Percentiles rank a stretch among this genome's conserved stretches.
These are phyloP conservation scores for Solanum boliviense DNA, from an alignment of 257 asterid species.

Conservation along the genomic window DNA sequence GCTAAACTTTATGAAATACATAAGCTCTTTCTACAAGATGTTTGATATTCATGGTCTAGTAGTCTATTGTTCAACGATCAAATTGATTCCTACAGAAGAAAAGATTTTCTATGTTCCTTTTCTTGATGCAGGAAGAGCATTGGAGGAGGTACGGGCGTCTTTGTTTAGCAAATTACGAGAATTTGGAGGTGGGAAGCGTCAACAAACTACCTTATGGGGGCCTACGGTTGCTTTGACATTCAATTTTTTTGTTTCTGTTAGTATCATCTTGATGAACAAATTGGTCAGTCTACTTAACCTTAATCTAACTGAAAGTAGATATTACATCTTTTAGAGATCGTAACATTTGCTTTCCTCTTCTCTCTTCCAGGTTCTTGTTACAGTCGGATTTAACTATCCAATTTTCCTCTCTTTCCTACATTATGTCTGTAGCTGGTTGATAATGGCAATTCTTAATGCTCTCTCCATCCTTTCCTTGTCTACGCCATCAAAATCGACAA, in stretches of 20 bases:
- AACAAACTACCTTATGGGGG: conserved; percentile 53
- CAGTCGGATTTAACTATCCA: conserved; percentile 81
- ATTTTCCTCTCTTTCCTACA: conserved; percentile 86
- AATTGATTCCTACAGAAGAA: background rate
- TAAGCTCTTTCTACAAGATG: background rate
- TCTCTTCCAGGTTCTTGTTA: conserved; percentile 72
- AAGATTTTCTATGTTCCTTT: background rate
- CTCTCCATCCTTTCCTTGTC: conserved; percentile 73
- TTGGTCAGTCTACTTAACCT: conserved; percentile 38
- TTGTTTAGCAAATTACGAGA: conserved; percentile 54
- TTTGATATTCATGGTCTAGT: background rate
- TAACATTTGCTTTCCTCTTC: background rate
- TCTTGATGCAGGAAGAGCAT: conserved; percentile 52
- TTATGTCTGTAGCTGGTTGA: conserved; percentile 79
- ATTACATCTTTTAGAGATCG: background rate
- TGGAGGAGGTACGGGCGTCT: conserved; percentile 80
- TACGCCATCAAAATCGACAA: conserved; percentile 67
- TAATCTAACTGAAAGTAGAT: background rate
- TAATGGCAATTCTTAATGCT: conserved; percentile 75
- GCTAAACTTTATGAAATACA: background rate
- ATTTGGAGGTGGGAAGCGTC: conserved; percentile 59
- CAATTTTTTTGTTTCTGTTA: conserved; percentile 79
- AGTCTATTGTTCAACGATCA: background rate
- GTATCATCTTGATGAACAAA: conserved; percentile 91
- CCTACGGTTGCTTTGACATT: conserved; percentile 84